A percentile compares a stretch with the other conserved stretches of the same genome.
phyloP scores from a whole-genome alignment of 2,329 filamentous ascomycete genomes.

The Botrytis tulipae region DNA sequence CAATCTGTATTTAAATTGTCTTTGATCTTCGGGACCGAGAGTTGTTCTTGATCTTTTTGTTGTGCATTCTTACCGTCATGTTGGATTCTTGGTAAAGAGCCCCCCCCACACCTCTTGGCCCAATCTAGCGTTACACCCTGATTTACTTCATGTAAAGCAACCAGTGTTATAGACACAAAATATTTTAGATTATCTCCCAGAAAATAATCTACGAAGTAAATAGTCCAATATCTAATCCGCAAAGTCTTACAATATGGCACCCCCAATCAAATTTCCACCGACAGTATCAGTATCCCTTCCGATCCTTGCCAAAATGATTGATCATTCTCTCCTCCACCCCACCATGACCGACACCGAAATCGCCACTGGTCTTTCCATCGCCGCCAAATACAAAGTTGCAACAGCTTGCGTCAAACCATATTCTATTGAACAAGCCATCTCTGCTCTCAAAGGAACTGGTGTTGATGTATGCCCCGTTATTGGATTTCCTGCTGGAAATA shows the following conservation, averaged over 20 bases:
- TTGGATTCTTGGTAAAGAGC: background rate
- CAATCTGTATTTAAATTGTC: background rate
- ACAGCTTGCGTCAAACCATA: slow-evolving; percentile 61
- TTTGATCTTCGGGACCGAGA: background rate
- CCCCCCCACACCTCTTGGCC: background rate
- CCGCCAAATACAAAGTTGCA: slow-evolving; percentile 49
- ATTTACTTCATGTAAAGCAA: background rate
- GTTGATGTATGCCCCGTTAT: slow-evolving; percentile 58
- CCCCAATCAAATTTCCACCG: background rate
- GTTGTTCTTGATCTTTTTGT: background rate
- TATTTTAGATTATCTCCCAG: background rate
- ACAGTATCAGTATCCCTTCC: slow-evolving; percentile 45
- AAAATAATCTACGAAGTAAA: background rate
- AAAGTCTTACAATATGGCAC: background rate
- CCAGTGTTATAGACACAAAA: background rate
- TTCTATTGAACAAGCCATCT: slow-evolving; percentile 48
- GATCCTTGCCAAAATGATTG: slow-evolving; percentile 55
- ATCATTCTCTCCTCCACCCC: slow-evolving; percentile 61
- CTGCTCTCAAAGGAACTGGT: slow-evolving; percentile 47
- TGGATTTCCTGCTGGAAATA: slow-evolving; percentile 60
- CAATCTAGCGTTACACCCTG: background rate
- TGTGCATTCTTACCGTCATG: background rate
- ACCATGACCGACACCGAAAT: slow-evolving; percentile 59
- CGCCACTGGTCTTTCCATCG: slow-evolving; percentile 47
- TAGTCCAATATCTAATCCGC: background rate